phyloP scores from a whole-genome alignment of 1,139 yeast genomes.

The Scheffersomyces parashehatae region DNA sequence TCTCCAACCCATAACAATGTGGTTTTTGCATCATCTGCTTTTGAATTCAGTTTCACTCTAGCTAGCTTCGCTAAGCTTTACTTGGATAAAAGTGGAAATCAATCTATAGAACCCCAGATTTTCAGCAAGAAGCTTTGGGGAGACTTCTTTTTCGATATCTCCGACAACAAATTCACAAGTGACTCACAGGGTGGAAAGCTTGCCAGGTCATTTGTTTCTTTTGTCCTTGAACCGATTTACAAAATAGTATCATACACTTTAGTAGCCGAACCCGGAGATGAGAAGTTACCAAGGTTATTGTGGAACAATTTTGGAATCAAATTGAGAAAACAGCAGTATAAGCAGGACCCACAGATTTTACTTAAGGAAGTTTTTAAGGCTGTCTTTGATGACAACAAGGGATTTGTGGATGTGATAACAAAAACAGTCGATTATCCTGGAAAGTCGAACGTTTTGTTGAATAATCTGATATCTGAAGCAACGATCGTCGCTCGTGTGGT shows the following conservation, averaged over 20 bases:
- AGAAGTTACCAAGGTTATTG: conserved; percentile 40
- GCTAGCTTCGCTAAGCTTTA: conserved; percentile 65
- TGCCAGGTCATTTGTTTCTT: conserved; percentile 62
- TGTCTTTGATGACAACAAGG: conserved; percentile 55
- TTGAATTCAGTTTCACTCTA: conserved; percentile 65
- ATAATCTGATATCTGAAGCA: conserved; percentile 1
- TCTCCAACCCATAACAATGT: conserved; percentile 71
- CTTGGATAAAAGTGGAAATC: conserved; percentile 24
- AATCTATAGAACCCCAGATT: conserved; percentile 34
- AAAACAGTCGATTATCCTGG: conserved; percentile 42
- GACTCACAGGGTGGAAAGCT: conserved; percentile 26
- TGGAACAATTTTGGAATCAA: conserved; percentile 47
- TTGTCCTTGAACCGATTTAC: conserved; percentile 78
- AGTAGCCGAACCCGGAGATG: conserved; percentile 49
- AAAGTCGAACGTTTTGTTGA: conserved; percentile 20
- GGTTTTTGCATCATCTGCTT: conserved; percentile 67
- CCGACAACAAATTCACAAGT: conserved; percentile 45
- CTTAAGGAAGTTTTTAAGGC: conserved; percentile 53
- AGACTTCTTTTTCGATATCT: conserved; percentile 54
- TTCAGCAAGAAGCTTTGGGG: conserved; percentile 77
- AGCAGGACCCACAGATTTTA: conserved; percentile 58
- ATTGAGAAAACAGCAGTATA: conserved; percentile 38
- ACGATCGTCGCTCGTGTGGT: conserved; percentile 53
- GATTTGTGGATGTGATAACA: conserved; percentile 55
- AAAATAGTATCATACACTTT: conserved; percentile 67